These are phyloP conservation scores for Mangifera indica DNA, from an alignment of 345 rosid species.

Conservation along the genomic window DNA sequence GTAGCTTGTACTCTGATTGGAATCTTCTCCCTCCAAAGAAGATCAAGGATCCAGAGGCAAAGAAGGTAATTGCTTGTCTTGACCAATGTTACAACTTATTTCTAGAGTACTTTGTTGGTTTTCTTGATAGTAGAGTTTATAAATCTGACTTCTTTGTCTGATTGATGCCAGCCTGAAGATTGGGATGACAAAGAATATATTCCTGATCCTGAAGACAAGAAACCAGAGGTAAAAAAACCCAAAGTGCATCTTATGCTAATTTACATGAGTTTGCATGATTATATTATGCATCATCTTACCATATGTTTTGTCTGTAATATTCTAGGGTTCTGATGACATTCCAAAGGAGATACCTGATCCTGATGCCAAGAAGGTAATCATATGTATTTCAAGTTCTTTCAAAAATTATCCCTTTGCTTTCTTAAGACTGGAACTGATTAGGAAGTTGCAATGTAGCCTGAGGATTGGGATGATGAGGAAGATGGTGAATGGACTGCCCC, in stretches of 20 bases:
- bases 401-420: neutral
- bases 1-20: slow-evolving; percentile 94
- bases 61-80: slow-evolving; percentile 47
- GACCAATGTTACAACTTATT: neutral
- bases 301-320: neutral
- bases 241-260: neutral
- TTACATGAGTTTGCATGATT: neutral
- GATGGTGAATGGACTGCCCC: slow-evolving; percentile 99
- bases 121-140: neutral
- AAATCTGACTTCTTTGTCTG: slow-evolving; percentile 6
- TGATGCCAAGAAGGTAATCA: slow-evolving; percentile 80
- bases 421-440: slow-evolving; percentile 11
- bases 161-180: slow-evolving; percentile 79
- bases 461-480: slow-evolving; percentile 99
- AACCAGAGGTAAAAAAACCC: slow-evolving; percentile 65
- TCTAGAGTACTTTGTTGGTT: neutral
- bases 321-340: slow-evolving; percentile 89
- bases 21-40: slow-evolving; percentile 85
- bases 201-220: slow-evolving; percentile 90
- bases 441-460: slow-evolving; percentile 55
- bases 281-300: neutral
- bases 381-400: slow-evolving; percentile 3
- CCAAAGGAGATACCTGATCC: slow-evolving; percentile 84
- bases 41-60: slow-evolving; percentile 93
- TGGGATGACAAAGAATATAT: slow-evolving; percentile 95